Base-by-base conservation (phyloP, 1,139 yeast species). In the Ashbya aceris region DNA sequence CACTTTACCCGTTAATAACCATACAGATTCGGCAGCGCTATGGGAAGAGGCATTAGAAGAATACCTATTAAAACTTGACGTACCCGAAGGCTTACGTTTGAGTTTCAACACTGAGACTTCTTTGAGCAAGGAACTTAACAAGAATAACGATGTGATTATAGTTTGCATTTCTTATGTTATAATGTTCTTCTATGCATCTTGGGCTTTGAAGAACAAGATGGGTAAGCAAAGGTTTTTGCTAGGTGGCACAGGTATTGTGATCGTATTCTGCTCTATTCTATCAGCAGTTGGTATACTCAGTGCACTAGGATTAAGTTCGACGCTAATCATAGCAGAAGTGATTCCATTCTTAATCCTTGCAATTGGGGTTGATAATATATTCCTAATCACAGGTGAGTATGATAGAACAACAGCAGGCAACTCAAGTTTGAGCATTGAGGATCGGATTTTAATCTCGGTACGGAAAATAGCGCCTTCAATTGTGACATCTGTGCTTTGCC, bases 301-400 rank as follows among this genome's bases (percentile, higher is more conserved):
- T 7, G 55, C 76, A 8, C 49, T 83, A 13, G 94, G 94, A 0
- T 64, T 89, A 40, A 85, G 83, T 54, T 84, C 95, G 0, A 91
- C 97, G 0, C 68, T 91, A 33, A 89, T 91, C 49, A 86, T 91
- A 49, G 96, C 97, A 1, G 97, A 91, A 58, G 97, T 91, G 3
- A 91, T 91, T 36, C 97, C 97, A n/a, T 91, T 91, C 55, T 66
- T 91, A 55, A 83, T 91, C 5, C 69, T 91, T 47, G 98, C 98
- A 0, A 80, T 91, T 44, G 98, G 98, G 11, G 91, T 91, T 26
- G 98, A 91, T 62, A 91, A 91, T 57, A 83, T 91, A 29, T 91
- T 89, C 57, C 67, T 91, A 49, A 75, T 91, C 20, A 82, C 86
- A 1, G 91, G 86, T 60, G 95, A 86, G 55, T 67, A 84, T 39